Percentiles rank a stretch among this genome's conserved stretches.
phyloP scores from a whole-genome alignment of 2,329 filamentous ascomycete genomes.

The Apiospora marii region DNA sequence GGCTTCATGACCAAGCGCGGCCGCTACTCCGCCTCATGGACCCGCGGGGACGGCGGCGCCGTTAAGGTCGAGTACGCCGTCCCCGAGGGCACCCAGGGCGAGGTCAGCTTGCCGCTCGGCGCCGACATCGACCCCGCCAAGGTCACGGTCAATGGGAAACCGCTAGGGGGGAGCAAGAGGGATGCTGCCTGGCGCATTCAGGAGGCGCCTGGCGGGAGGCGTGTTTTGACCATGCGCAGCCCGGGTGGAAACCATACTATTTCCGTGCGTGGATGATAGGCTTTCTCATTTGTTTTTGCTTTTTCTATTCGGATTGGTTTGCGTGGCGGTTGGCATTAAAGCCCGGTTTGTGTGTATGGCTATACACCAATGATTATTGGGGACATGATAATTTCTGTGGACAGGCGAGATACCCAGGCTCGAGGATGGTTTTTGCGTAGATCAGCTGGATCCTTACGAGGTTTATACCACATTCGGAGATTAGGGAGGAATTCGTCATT shows the following conservation, averaged over 20 bases:
- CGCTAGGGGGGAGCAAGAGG: neutral
- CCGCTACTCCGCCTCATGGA: constrained; percentile 46
- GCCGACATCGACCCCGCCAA: constrained; percentile 9
- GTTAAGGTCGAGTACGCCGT: constrained; percentile 37
- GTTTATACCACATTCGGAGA: neutral
- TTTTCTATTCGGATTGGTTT: neutral
- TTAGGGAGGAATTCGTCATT: neutral
- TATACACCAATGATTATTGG: neutral
- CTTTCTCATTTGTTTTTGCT: neutral
- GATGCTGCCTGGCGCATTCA: neutral
- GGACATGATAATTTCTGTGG: neutral
- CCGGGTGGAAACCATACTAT: constrained; percentile 5
- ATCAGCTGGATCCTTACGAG: neutral
- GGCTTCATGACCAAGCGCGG: constrained; percentile 50
- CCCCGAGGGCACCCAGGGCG: constrained; percentile 37
- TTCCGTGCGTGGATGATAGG: neutral
- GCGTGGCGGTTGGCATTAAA: neutral
- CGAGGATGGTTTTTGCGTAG: neutral
- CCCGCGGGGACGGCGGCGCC: constrained; percentile 26
- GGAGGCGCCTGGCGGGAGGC: constrained; percentile 2
- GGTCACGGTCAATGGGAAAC: constrained; percentile 1
- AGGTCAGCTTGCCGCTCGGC: constrained; percentile 36
- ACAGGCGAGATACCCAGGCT: constrained; percentile 11
- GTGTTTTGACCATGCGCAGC: neutral
- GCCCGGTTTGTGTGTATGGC: neutral